Base-by-base conservation (phyloP, 139 green algal species). In the Asterochloris sp. region DNA sequence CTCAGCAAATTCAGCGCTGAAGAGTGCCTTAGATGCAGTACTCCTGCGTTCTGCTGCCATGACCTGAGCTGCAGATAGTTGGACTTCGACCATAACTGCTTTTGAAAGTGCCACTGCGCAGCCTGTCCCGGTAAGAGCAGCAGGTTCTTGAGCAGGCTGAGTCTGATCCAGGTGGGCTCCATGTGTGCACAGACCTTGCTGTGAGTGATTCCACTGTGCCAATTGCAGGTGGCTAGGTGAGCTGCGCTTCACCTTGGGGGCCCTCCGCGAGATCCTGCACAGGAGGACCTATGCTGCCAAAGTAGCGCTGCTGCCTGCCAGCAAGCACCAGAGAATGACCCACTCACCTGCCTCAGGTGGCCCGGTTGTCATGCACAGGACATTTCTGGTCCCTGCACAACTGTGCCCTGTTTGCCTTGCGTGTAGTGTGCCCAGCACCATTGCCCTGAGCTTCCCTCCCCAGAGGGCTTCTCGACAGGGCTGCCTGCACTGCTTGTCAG, bases 181-280 rank as follows among this genome's bases (percentile, higher is more conserved):
- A 54, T 54, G n/a, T 6, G 38, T 54, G 6, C 2, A 54, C 38
- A 54, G 4, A 54, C 38, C 38, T 54, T 6, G 38, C 4, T 6
- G 38, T 54, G 38, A 54, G 38, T 54, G 38, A 54, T 54, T 6
- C 6, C 6, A 6, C 38, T 63, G 19, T 21, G 15, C 14, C 76
- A 47, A 69, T 62, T 28, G 63, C 81, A 93, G 88, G 82, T 96
- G 90, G 90, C 86, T 97, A 88, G 93, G 93, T 1, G 85, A 90
- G 28, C 73, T 83, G 2, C 87, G 93, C 8, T 96, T 96, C 87
- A 91, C 90, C 11, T 13, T 92, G 16, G 93, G 92, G 0, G 91
- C 86, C 2, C 28, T 96, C n/a, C 75, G 85, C 60, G 85, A 96
- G 82, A 89, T 95, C 67, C 19, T 95, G 66, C 67, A 74, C 15